These are phyloP conservation scores for Xylaria hypoxylon DNA, from an alignment of 2,329 filamentous ascomycete species.

Conservation along the genomic window DNA sequence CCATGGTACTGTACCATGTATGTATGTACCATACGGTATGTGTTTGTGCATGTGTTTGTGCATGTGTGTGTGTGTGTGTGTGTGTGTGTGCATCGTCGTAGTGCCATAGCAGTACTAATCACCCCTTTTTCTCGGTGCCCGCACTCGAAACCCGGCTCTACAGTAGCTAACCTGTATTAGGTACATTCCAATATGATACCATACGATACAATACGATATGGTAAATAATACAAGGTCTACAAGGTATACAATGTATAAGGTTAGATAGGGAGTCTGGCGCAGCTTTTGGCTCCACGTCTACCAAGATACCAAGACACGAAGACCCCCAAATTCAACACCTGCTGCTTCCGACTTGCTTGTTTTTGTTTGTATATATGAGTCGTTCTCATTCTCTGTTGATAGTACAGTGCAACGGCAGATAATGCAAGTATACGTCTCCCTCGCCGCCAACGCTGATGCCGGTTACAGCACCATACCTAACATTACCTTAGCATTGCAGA, in stretches of 20 bases:
- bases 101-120: slow-evolving; percentile 1
- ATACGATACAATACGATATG: too few relatives aligned
- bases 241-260: background rate
- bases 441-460: slow-evolving; percentile 31
- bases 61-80: too few relatives aligned
- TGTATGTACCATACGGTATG: too few relatives aligned
- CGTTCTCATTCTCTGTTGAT: slow-evolving; percentile 23
- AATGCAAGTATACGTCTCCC: slow-evolving; percentile 22
- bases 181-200: too few relatives aligned
- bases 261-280: slow-evolving; percentile 6
- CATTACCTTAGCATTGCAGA: slow-evolving; percentile 19
- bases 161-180: too few relatives aligned
- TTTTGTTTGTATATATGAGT: slow-evolving; percentile 6
- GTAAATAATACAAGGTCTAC: background rate
- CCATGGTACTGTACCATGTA: too few relatives aligned
- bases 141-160: slow-evolving; percentile 17
- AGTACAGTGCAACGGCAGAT: slow-evolving; percentile 31
- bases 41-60: background rate
- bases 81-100: slow-evolving; percentile 25
- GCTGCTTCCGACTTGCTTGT: slow-evolving; percentile 6
- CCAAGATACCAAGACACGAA: slow-evolving; percentile 11
- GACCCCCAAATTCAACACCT: background rate
- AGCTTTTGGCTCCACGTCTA: slow-evolving; percentile 24
- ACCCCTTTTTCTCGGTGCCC: too few relatives aligned
- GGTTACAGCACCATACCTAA: slow-evolving; percentile 20